Percentiles rank a stretch among this genome's conserved stretches.
Evolutionary conservation across 805 yeast genomes (phyloP).

Genomic region (Barnettozyma wickerhamii): DNA sequence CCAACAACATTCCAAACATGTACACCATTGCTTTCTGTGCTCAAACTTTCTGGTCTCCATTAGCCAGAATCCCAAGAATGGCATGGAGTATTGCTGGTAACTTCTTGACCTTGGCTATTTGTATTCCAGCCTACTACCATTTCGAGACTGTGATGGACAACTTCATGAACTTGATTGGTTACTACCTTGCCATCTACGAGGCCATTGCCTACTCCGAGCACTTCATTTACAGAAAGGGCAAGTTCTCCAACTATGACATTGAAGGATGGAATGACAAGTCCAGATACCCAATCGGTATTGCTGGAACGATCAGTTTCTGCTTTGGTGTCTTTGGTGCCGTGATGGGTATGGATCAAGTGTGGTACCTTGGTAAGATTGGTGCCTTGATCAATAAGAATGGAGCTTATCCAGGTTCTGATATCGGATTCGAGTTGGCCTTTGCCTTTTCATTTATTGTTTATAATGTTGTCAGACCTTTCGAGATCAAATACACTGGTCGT

Average conservation of each 20-base stretch:
- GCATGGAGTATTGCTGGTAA: conserved; percentile 79
- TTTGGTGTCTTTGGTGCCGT: conserved; percentile 85
- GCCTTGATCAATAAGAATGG: conserved; percentile 45
- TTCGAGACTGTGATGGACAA: conserved; percentile 71
- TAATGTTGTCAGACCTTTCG: conserved; percentile 59
- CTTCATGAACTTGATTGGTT: conserved; percentile 89
- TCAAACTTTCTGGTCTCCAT: conserved; percentile 77
- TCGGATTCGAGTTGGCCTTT: conserved; percentile 78
- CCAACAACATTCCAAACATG: conserved; percentile 92
- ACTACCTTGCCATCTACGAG: conserved; percentile 84
- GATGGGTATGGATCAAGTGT: conserved; percentile 81
- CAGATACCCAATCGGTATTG: conserved; percentile 68
- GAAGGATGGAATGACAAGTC: conserved; percentile 54
- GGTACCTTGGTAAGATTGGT: conserved; percentile 76
- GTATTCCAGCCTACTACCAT: conserved; percentile 82
- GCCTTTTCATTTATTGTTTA: conserved; percentile 64
- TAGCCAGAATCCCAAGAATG: conserved; percentile 74
- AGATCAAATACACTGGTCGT: conserved; percentile 58
- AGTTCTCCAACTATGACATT: conserved; percentile 56
- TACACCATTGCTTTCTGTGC: conserved; percentile 86
- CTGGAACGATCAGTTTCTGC: conserved; percentile 75
- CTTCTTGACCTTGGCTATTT: conserved; percentile 72
- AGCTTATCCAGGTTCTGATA: conserved; percentile 62
- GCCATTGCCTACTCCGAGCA: conserved; percentile 76
- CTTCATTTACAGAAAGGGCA: conserved; percentile 68